Evolutionary conservation across 176 grass and related monocot genomes (phyloP), one percentile per base, ranked within the genome.

Genomic region (Thinopyrum elongatum): DNA sequence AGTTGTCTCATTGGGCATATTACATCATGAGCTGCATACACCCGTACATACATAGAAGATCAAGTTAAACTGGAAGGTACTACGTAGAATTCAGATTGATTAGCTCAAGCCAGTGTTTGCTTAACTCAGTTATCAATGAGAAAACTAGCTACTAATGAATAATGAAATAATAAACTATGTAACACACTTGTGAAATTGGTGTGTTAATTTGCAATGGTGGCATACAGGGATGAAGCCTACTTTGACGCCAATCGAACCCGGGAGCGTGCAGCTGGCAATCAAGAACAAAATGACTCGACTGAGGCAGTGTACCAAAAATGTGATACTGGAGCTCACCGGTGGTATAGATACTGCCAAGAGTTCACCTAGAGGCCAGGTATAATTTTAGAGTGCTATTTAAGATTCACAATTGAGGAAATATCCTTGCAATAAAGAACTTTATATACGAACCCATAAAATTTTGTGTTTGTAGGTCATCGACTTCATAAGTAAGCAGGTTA

Each of bases 161-260:
- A 60, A 11, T 61, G 58, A 67, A 30, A 30, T 17, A 17, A 33
- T 17, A 17, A 17, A 9, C 6, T 33, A 31, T n/a, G n/a, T n/a
- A n/a, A 19, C 15, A 17, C 14, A 33, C 29, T 6, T 31, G 7
- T 17, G 15, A 8, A 67, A 27, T 29, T 8, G 11, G 8, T 72
- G 36, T 13, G 69, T 7, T 42, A 35, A 72, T 27, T 47, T 47
- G 23, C 23, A 16, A 49, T 47, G 39, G 70, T 35, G 70, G 66
- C 31, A 25, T 64, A 33, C 59, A 85, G 83, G 70, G 57, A 36
- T 72, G 14, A 78, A 28, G 51, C 73, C 71, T 39, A 39, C 38
- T 39, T 39, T 39, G 7, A 76, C 30, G 51, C 34, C 39, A 22
- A 65, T 68, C 19, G 73, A 53, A 39, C 35, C 34, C 10, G 74